A percentile compares a stretch with the other conserved stretches of the same genome.
These are phyloP conservation scores for Fusarium sp. DNA, from an alignment of 2,329 filamentous ascomycete genomes.

Conservation along the genomic window DNA sequence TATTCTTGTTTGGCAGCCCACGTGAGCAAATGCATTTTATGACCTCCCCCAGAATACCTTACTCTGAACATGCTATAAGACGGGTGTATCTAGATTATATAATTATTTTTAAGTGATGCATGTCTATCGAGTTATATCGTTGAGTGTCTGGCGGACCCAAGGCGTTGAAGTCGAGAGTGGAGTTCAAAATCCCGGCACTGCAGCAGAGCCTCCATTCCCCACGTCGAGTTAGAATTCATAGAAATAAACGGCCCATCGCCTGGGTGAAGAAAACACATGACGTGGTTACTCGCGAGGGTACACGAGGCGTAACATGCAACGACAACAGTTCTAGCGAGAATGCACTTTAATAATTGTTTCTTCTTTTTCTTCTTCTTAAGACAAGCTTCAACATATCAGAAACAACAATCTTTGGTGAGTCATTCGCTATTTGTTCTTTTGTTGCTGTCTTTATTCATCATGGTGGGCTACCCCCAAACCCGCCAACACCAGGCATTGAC, in stretches of 20 bases:
- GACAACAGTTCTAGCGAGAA: conserved; percentile 14
- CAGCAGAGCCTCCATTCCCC: conserved; percentile 8
- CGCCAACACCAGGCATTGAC: neutral
- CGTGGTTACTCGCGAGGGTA: conserved; percentile 36
- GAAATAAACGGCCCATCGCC: neutral
- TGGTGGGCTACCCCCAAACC: neutral
- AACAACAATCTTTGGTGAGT: neutral
- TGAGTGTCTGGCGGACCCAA: neutral
- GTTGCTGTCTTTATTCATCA: neutral
- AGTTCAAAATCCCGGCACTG: conserved; percentile 9
- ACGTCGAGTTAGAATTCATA: neutral
- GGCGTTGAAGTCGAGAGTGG: neutral
- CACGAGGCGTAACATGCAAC: conserved; percentile 21
- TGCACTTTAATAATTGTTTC: neutral
- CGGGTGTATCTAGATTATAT: neutral
- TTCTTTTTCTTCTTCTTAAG: neutral
- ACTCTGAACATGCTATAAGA: neutral
- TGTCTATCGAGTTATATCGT: neutral
- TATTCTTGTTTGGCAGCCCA: conserved; percentile 22
- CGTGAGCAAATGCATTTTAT: conserved; percentile 7
- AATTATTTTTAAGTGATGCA: conserved; percentile 3
- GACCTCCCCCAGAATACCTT: neutral
- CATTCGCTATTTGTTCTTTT: neutral
- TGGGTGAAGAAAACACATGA: conserved; percentile 11
- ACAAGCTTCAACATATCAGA: rapidly evolving